These are phyloP conservation scores for Rosa lucieae DNA, from an alignment of 306 rosid species.

Conservation along the genomic window DNA sequence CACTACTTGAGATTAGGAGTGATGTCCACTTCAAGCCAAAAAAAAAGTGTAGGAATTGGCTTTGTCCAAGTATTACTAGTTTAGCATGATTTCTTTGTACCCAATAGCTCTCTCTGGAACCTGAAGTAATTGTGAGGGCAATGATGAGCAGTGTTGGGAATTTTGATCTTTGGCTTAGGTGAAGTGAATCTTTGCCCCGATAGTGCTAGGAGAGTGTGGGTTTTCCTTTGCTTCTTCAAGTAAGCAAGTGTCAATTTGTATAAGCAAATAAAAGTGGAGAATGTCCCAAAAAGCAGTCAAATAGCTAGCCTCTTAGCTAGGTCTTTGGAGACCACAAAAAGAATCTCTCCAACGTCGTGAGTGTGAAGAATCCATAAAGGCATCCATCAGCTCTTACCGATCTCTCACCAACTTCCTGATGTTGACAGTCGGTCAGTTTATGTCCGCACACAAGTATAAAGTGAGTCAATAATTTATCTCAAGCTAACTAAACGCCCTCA, in stretches of 20 bases:
- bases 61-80: constrained; percentile 9
- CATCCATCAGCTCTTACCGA: constrained; percentile 18
- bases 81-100: background rate
- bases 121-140: background rate
- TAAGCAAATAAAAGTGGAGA: constrained; percentile 13
- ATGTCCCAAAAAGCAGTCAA: constrained; percentile 56
- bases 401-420: constrained; percentile 40
- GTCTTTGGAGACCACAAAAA: constrained; percentile 15
- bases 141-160: constrained; percentile 4
- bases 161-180: constrained; percentile 5
- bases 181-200: constrained; percentile 30
- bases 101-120: background rate
- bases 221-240: constrained; percentile 10
- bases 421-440: constrained; percentile 21
- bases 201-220: constrained; percentile 17
- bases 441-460: background rate
- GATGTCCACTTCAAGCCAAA: constrained; percentile 25
- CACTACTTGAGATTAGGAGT: constrained; percentile 38
- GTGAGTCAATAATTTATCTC: background rate
- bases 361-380: constrained; percentile 29
- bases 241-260: background rate
- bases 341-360: constrained; percentile 28
- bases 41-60: constrained; percentile 18
- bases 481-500: no score
- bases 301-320: constrained; percentile 30